Evolutionary conservation across 2,329 filamentous ascomycete genomes (phyloP), one percentile per base, ranked within the genome.

Genomic region (Colletotrichum cuscutae): DNA sequence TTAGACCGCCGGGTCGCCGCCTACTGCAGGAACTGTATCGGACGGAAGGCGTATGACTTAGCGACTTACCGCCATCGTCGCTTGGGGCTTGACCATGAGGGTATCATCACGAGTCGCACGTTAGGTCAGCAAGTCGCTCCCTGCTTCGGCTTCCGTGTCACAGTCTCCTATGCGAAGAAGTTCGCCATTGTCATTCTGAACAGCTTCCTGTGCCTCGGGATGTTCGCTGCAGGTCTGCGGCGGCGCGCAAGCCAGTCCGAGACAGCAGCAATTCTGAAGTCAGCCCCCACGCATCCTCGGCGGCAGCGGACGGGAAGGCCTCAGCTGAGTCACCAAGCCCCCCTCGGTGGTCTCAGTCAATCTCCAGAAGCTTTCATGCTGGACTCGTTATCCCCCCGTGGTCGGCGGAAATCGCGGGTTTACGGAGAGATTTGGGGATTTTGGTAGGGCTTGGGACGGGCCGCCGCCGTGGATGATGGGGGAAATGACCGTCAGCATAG

Each of bases 11-110:
- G 62, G 54, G 42, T 46, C 66, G 12, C 37, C 30, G 42, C 26
- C 66, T 72, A 70, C 70, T 72, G 70, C 70, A 72, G 70, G 70
- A 70, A 72, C 70, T 72, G 60, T 59, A 15, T 42, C 22, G 58
- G 37, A 57, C 32, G 35, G 4, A 22, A 46, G 58, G 53, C 70
- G 70, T 70, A 67, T 72, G 66, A 72, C 69, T 30, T 49, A 59
- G 24, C 65, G 59, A 35, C 53, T 53, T 30, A 52, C 30, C 65
- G 30, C 56, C 58, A 52, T n/a, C 61, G 26, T 26, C 59, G 61
- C 49, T n/a, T 42, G 32, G 35, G 22, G 32, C 52, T 49, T 12
- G 54, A 42, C 46, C 70, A 52, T 72, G 70, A 72, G 70, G 70
- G 46, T 24, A 72, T 57, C 66, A n/a, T 72, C 70, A 72, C 70